Evolutionary conservation across 106 monocot species (phyloP), one percentile per base, ranked within the genome.

Genomic region (Acorus gramineus): DNA sequence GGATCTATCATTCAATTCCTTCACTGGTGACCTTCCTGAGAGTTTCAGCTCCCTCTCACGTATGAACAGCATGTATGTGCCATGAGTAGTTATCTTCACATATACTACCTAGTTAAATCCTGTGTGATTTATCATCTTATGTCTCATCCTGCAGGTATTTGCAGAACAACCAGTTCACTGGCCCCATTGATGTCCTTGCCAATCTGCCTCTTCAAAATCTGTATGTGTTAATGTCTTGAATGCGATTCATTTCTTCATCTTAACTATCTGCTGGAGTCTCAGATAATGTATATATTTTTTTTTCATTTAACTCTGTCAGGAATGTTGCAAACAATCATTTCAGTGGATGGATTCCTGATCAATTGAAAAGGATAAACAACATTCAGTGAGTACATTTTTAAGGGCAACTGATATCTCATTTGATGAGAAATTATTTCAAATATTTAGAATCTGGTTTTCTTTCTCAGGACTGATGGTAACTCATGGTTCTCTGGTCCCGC

Each of bases 271-370:
- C 28, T 28, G 28, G 28, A 28, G 28, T 28, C 28, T 28, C 6
- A 59, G 3, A 65, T 64, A 45, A 47, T 47, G 28, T 1, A 58
- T 57, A 1, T 50, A 58, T 9, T 80, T 55, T 62, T 8, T 44
- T 48, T 42, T 5, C 28, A 48, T 80, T 28, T 28, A 28, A 28
- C 28, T 5, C 46, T 60, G 71, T 11, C 53, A 93, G 93, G 78
- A 85, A 93, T 67, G 72, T 93, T 58, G 88, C 85, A 77, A 93
- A 89, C 66, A 89, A 89, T 46, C 85, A 44, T 52, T 93, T 93
- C 79, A 83, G 56, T 62, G 93, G 93, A 53, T 78, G 80, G 85
- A 85, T 93, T 66, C 93, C 93, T 53, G 55, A 76, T 11, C 76
- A 66, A 53, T 47, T 93, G 13, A 88, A 85, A 67, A 66, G 67